Percentiles rank a stretch among this genome's conserved stretches.
These are phyloP conservation scores for Cladosporium colombiae DNA, from an alignment of 2,329 filamentous ascomycete species.

Conservation along the genomic window DNA sequence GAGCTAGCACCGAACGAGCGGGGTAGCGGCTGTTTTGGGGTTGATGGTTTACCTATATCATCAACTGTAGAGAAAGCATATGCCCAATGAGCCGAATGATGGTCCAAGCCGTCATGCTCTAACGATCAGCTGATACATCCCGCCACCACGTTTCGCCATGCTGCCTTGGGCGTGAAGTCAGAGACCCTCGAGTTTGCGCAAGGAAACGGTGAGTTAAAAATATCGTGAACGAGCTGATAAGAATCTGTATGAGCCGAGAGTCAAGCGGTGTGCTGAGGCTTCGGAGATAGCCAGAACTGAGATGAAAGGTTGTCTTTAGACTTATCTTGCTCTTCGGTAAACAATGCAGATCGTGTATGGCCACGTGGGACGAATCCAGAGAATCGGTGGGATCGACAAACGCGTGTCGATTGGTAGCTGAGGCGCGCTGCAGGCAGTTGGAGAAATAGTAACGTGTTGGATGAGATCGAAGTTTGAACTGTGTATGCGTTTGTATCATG, in stretches of 20 bases:
- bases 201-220: not conserved
- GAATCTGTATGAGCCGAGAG: not conserved
- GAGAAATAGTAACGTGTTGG: not conserved
- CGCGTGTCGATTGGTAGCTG: not conserved
- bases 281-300: not conserved
- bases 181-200: not conserved
- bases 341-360: not conserved
- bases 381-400: not conserved
- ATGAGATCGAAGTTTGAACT: not conserved
- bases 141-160: not conserved
- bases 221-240: not conserved
- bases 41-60: not conserved
- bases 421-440: not conserved
- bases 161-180: not conserved
- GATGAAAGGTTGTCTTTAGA: not conserved
- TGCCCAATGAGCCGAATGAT: not conserved
- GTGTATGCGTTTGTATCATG: not conserved
- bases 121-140: not conserved
- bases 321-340: not conserved
- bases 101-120: not conserved
- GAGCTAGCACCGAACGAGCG: slow-evolving; percentile 8
- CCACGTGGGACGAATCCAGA: not conserved
- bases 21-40: not conserved
- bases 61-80: not conserved
- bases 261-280: not conserved